These are phyloP conservation scores for Megacollybia platyphylla DNA, from an alignment of 1,284 basidiomycete species.

Conservation along the genomic window DNA sequence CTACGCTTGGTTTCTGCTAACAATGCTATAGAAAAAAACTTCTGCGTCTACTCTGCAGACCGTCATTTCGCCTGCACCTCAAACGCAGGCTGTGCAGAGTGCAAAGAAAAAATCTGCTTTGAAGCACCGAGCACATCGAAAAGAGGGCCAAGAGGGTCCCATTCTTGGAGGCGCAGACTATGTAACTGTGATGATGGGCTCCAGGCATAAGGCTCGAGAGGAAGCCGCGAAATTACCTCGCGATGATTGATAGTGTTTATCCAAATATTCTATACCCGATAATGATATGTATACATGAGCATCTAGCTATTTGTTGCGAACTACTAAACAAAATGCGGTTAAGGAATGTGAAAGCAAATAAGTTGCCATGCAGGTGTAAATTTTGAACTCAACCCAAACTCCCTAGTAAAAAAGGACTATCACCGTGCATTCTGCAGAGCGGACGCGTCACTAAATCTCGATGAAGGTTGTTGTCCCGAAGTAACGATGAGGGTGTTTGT, in stretches of 20 bases:
- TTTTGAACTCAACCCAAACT: too few species aligned
- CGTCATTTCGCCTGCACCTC: background rate
- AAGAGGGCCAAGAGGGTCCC: background rate
- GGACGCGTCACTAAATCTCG: too few species aligned
- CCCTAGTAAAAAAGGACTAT: too few species aligned
- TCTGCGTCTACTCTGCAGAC: background rate
- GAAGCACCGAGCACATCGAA: background rate
- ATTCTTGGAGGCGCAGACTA: conserved; percentile 1
- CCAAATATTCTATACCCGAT: too few species aligned
- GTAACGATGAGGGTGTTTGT: too few species aligned
- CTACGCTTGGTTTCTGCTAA: background rate
- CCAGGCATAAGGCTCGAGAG: background rate
- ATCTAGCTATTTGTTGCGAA: too few species aligned
- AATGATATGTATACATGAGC: too few species aligned
- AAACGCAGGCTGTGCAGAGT: background rate
- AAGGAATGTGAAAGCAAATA: too few species aligned
- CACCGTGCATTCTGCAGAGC: too few species aligned
- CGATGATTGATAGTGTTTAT: background rate
- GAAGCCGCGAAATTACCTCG: background rate
- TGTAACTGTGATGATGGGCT: conserved; percentile 2
- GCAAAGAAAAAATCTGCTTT: background rate
- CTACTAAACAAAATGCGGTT: too few species aligned
- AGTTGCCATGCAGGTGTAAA: too few species aligned
- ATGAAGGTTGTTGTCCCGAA: too few species aligned
- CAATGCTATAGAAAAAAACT: background rate